A percentile compares a stretch with the other conserved stretches of the same genome.
Evolutionary conservation across 1,284 basidiomycete species (phyloP).

Genomic region (Meira miltonrushii): DNA sequence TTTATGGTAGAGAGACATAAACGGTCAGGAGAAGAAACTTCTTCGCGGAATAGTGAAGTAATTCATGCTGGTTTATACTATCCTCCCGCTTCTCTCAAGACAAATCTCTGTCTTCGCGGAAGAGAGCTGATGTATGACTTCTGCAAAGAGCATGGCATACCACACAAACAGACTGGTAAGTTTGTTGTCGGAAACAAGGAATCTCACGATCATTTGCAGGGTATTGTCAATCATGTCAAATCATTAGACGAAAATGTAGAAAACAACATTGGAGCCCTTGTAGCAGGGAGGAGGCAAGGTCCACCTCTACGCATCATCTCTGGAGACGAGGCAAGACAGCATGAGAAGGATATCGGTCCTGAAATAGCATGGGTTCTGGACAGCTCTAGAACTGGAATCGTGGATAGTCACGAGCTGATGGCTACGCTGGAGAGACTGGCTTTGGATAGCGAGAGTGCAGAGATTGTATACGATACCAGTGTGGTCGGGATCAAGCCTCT

Average conservation of each 20-base stretch:
- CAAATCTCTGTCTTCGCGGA: conserved; percentile 77
- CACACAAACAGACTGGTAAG: conserved; percentile 73
- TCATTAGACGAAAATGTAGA: conserved; percentile 16
- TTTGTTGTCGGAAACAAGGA: conserved; percentile 48
- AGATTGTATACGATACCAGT: conserved; percentile 73
- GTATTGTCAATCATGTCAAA: conserved; percentile 28
- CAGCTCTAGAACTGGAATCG: conserved; percentile 82
- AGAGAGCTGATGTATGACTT: conserved; percentile 76
- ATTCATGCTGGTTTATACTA: conserved; percentile 75
- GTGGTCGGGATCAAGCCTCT: conserved; percentile 82
- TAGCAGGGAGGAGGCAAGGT: conserved; percentile 47
- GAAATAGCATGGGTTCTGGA: conserved; percentile 70
- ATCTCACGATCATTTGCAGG: conserved; percentile 28
- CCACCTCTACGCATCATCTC: conserved; percentile 61
- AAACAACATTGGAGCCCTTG: background rate
- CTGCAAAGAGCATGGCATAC: conserved; percentile 66
- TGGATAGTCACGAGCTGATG: conserved; percentile 77
- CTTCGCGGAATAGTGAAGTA: conserved; percentile 88
- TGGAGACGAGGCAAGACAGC: conserved; percentile 65
- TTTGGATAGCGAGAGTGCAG: conserved; percentile 64
- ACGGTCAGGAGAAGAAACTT: conserved; percentile 41
- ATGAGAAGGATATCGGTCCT: conserved; percentile 75
- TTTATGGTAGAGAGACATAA: conserved; percentile 77
- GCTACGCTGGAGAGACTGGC: conserved; percentile 74
- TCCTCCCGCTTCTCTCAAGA: conserved; percentile 78